A percentile compares a stretch with the other conserved stretches of the same genome.
Conservation (phyloP, 768 basidiomycete genomes). For the Hericium erinaceus region DNA sequence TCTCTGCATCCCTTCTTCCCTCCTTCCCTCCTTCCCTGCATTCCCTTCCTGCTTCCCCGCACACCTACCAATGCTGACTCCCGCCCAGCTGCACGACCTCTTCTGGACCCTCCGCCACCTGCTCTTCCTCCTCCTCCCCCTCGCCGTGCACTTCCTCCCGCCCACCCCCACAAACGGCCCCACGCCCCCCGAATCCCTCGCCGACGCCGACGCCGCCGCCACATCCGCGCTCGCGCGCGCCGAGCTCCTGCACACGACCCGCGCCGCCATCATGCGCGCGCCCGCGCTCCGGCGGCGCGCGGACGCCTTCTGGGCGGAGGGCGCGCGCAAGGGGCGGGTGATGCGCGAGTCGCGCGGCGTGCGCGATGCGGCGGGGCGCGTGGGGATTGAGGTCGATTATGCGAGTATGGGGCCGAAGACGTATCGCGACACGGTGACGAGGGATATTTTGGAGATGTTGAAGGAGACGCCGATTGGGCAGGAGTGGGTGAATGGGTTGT, state of each 20-base stretch:
- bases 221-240: slow-evolving; percentile 1
- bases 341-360: slow-evolving; percentile 8
- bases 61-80: not conserved
- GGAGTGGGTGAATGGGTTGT: no score
- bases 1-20: not conserved
- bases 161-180: not conserved
- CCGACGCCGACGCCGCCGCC: not conserved
- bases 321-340: slow-evolving; percentile 1
- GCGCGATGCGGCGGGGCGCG: slow-evolving; percentile 2
- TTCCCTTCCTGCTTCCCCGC: not conserved
- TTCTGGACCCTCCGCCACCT: slow-evolving; percentile 11
- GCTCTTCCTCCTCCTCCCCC: slow-evolving; percentile 9
- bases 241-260: slow-evolving; percentile 4
- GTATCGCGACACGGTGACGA: no score
- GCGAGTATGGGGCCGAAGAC: not conserved
- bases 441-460: no score
- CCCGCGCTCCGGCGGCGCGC: slow-evolving; percentile 7
- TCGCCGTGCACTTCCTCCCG: slow-evolving; percentile 8
- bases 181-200: not conserved
- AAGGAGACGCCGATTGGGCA: no score
- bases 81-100: slow-evolving; percentile 10
- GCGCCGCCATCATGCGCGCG: slow-evolving; percentile 1
- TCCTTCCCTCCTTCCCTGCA: not conserved
- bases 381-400: not conserved
- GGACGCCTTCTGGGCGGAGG: slow-evolving; percentile 4